Percentiles rank a stretch among this genome's conserved stretches.
Conservation (phyloP, 495 filamentous ascomycete genomes). For the Neurospora discreta region DNA sequence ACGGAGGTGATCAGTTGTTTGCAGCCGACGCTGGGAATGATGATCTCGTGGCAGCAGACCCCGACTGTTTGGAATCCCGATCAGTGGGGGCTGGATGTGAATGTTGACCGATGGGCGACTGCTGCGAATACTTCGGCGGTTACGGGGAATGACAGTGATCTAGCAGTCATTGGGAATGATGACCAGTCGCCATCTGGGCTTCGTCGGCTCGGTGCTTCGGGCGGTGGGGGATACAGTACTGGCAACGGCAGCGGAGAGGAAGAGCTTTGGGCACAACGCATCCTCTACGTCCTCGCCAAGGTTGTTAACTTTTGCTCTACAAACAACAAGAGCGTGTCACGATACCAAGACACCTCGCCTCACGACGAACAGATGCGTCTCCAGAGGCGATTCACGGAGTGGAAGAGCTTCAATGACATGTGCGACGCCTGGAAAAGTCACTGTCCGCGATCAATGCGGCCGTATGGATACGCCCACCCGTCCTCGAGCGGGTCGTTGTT, state of each 20-base stretch:
- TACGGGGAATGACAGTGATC: not conserved
- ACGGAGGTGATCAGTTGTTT: conserved; percentile 85
- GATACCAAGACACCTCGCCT: conserved; percentile 46
- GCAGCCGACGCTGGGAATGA: not conserved
- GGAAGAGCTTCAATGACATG: conserved; percentile 59
- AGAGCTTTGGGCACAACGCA: conserved; percentile 84
- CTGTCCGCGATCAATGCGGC: conserved; percentile 77
- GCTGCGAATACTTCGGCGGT: not conserved
- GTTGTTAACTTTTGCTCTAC: conserved; percentile 66
- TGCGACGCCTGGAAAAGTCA: conserved; percentile 72
- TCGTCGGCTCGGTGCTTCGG: conserved; percentile 50
- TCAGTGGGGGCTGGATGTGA: conserved; percentile 82
- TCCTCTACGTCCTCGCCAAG: conserved; percentile 85
- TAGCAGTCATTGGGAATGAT: conserved; percentile 42
- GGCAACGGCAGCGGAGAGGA: conserved; percentile 58
- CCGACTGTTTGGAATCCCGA: conserved; percentile 71
- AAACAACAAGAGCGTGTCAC: conserved; percentile 35
- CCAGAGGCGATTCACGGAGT: conserved; percentile 60
- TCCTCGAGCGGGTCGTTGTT: conserved; percentile 61
- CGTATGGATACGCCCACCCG: conserved; percentile 65
- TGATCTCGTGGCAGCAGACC: conserved; percentile 20
- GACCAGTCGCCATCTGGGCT: conserved; percentile 48
- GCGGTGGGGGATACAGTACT: conserved; percentile 27
- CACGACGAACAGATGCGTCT: conserved; percentile 51
- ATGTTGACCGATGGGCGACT: conserved; percentile 37